These are phyloP conservation scores for Isabelozyma rhagii DNA, from an alignment of 805 yeast species.

Conservation along the genomic window DNA sequence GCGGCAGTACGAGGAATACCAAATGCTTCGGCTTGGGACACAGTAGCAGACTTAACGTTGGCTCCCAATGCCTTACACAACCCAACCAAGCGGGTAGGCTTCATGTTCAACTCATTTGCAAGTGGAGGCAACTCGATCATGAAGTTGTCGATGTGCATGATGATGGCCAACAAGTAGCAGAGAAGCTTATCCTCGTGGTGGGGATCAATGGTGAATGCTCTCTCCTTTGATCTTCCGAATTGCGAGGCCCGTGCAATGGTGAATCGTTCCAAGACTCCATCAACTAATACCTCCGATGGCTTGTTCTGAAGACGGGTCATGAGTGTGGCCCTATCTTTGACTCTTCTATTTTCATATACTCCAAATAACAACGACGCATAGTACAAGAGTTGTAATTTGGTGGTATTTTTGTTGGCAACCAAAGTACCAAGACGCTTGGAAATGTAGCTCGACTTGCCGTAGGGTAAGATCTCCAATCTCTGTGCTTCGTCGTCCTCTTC, in stretches of 20 bases:
- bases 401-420: constrained; percentile 42
- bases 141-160: constrained; percentile 74
- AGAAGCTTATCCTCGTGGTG: constrained; percentile 81
- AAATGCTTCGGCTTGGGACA: constrained; percentile 70
- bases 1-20: constrained; percentile 62
- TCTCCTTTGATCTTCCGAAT: constrained; percentile 72
- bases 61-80: constrained; percentile 85
- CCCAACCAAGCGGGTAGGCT: constrained; percentile 66
- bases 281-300: constrained; percentile 72
- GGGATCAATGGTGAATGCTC: constrained; percentile 81
- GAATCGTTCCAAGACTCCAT: constrained; percentile 69
- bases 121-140: constrained; percentile 73
- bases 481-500: constrained; percentile 48
- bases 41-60: constrained; percentile 64
- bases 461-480: constrained; percentile 62
- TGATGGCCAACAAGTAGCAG: constrained; percentile 69
- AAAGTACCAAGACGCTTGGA: constrained; percentile 42
- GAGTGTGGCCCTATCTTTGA: constrained; percentile 55
- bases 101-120: constrained; percentile 79
- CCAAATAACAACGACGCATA: constrained; percentile 80
- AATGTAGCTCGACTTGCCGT: constrained; percentile 53
- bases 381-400: constrained; percentile 67
- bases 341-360: constrained; percentile 69
- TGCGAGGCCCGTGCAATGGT: constrained; percentile 62
- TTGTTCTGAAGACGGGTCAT: constrained; percentile 55